Base-by-base conservation (phyloP, 2,329 filamentous ascomycete species). In the Huntiella savannae region DNA sequence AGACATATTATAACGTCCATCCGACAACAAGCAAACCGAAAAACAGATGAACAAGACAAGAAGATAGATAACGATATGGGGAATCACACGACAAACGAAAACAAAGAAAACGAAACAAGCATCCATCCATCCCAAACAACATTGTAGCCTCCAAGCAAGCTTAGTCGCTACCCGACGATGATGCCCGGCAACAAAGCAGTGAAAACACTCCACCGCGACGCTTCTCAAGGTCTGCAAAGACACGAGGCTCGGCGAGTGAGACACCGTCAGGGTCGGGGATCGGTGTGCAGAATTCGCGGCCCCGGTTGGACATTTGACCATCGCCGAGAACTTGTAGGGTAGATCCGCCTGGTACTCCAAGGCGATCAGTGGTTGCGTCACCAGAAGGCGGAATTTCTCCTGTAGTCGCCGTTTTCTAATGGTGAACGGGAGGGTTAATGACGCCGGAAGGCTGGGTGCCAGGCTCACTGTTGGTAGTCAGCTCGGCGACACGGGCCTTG, bases 401-500 rank as follows among this genome's bases (percentile, higher is more conserved):
- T 41, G 22, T 41, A 4, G 15, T 12, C 11, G 11, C 17, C 7
- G n/a, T 28, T 33, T 32, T 43, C 42, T 46, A 48, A 41, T 44
- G 34, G 41, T 33, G 44, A 13, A 49, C 37, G 22, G 60, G 57
- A 50, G 59, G 58, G 33, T 59, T 56, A 33, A 56, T 55, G 43
- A 53, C 56, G 49, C 55, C 59, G 19, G 70, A 65, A 5, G 57
- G 59, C 36, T 55, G 57, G 33, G 60, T 60, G 38, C 63, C 67
- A 10, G 22, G 22, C 56, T 88, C 82, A 73, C 83, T 83, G 61
- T 82, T 83, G 55, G 81, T 81, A 2, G 91, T 98, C 55, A 98
- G 65, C 61, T 95, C 86, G 45, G 91, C 91, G 49, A 98, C 91
- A 51, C 91, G 80, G 50, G 91, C 91, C 66, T 95, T 96, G 71